phyloP scores from a whole-genome alignment of 805 yeast species.

The Lachancea thermotolerans region DNA sequence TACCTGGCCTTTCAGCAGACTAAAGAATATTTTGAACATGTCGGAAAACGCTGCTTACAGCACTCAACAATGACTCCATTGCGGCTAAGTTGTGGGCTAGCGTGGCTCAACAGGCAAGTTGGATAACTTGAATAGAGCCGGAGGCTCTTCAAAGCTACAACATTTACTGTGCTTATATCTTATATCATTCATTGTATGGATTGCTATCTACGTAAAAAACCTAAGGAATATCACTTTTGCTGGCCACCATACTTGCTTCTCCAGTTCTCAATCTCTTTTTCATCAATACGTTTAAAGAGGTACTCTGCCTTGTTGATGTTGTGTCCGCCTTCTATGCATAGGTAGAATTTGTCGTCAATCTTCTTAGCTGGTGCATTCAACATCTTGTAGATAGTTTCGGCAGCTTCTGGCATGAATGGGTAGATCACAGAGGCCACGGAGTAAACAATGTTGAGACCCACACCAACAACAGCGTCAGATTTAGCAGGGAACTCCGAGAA shows the following conservation, averaged over 20 bases:
- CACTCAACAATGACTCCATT: too few species aligned
- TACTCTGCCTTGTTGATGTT: slow-evolving; percentile 86
- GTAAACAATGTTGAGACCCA: slow-evolving; percentile 83
- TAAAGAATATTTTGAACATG: too few species aligned
- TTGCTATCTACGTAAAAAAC: too few species aligned
- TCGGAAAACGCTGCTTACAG: too few species aligned
- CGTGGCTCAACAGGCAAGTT: too few species aligned
- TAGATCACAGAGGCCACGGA: slow-evolving; percentile 72
- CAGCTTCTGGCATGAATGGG: slow-evolving; percentile 89
- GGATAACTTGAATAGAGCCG: too few species aligned
- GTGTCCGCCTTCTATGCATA: slow-evolving; percentile 72
- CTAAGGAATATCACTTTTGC: slow-evolving; percentile 31
- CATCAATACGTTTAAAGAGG: slow-evolving; percentile 87
- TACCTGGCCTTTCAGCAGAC: too few species aligned
- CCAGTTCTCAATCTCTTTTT: slow-evolving; percentile 81
- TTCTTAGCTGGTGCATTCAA: slow-evolving; percentile 74
- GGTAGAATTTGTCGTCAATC: slow-evolving; percentile 69
- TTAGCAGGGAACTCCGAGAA: slow-evolving; percentile 68
- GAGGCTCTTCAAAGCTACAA: slow-evolving; percentile 4
- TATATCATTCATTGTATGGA: neutral
- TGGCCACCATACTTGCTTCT: slow-evolving; percentile 80
- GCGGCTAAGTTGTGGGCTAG: too few species aligned
- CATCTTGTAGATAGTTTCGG: slow-evolving; percentile 63
- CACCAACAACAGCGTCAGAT: slow-evolving; percentile 88
- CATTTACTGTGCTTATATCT: slow-evolving; percentile 12